These are phyloP conservation scores for Eucommia ulmoides DNA, from an alignment of 257 asterid genomes.

Conservation along the genomic window DNA sequence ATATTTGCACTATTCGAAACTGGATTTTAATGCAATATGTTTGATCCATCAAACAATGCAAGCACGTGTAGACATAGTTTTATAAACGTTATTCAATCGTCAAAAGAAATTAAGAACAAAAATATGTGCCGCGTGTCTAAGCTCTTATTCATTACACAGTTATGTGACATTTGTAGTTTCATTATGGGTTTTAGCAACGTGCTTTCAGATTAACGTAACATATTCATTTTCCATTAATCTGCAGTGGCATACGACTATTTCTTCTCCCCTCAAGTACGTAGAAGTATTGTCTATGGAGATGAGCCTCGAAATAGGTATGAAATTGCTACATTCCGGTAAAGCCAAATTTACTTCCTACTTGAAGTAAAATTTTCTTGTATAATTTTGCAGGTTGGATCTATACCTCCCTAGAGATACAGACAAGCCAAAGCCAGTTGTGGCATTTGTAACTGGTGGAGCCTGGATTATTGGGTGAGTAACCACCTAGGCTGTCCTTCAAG, in stretches of 20 bases:
- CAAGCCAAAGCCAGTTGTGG: conserved; percentile 73
- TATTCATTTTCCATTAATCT: conserved; percentile 14
- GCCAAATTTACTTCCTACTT: too few species aligned
- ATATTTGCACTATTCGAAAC: too few species aligned
- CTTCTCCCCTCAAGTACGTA: conserved; percentile 67
- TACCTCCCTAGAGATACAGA: conserved; percentile 55
- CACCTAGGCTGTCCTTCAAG: background rate
- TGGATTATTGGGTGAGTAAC: conserved; percentile 91
- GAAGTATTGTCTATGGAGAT: conserved; percentile 80
- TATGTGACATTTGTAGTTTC: too few species aligned
- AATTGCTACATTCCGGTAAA: background rate
- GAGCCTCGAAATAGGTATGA: conserved; percentile 85
- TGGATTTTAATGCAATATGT: too few species aligned
- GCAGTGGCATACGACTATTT: conserved; percentile 79
- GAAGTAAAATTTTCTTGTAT: conserved; percentile 2
- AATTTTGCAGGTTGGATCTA: conserved; percentile 69
- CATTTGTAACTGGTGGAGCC: conserved; percentile 97
- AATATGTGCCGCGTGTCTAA: too few species aligned
- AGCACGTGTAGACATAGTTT: too few species aligned
- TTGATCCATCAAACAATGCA: too few species aligned
- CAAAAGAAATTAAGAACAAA: too few species aligned
- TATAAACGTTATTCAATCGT: too few species aligned
- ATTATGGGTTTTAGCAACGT: conserved; percentile 3
- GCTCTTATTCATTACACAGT: too few species aligned
- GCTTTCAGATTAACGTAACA: conserved; percentile 5